Base-by-base conservation (phyloP, 495 filamentous ascomycete genomes). In the Penicillium manginii region DNA sequence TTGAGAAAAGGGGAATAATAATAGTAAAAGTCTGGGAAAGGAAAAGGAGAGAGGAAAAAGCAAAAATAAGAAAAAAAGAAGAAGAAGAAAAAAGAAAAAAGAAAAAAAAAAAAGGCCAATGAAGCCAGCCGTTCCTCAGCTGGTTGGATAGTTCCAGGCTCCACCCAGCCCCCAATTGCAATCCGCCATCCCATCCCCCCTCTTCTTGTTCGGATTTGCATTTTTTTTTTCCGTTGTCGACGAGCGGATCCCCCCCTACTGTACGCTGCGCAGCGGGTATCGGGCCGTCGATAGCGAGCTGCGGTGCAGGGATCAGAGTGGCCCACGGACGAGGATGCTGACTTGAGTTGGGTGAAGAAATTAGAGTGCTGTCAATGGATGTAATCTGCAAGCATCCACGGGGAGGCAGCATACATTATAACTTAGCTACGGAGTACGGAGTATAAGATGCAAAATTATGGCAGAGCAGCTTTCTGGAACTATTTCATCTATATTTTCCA, bases 231-330 rank as follows among this genome's bases (percentile, higher is more conserved):
- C 35, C 19, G 31, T 55, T 48, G 35, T 39, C 15, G 31, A 18
- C 11, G 3, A 17, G 55, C 35, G 19, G 56, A 39, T 49, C 54
- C 56, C 50, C 50, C 46, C 50, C 60, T 66, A 63, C 66, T 69
- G 64, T 69, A 66, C 29, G 63, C 60, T 69, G 67, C 58, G 62
- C 67, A 65, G 67, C 67, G 67, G 67, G 67, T 70, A 68, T 70
- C 67, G 67, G 67, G 62, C 67, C 67, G 67, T 70, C 67, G 67
- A 70, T 70, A 70, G 67, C 58, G 64, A 66, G 54, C 64, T 64
- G 63, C 64, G 61, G 58, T 59, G 61, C 67, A 70, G 67, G 67
- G 65, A 68, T 70, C 26, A 29, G 26, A 29, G 26, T 29, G 26
- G 26, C 26, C 33, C 47, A 23, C 33, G 26, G 26, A 29, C 6